These are phyloP conservation scores for Rhodotorula taiwanensis DNA, from an alignment of 768 basidiomycete genomes.

Conservation along the genomic window DNA sequence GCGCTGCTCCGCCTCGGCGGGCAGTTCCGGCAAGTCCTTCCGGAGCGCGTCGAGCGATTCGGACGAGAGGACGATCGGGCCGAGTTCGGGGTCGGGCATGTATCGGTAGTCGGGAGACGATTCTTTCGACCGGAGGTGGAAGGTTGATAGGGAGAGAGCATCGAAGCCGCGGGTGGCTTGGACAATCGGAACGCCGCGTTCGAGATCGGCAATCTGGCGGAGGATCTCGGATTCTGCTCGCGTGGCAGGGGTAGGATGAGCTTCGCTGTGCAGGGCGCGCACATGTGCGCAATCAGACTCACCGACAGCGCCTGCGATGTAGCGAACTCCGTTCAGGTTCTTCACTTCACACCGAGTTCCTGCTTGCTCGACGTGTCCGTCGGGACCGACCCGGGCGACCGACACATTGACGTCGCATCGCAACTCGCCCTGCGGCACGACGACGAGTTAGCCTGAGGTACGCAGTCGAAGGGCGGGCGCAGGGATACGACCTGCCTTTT, in stretches of 20 bases:
- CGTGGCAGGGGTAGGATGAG: background rate
- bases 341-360: conserved; percentile 92
- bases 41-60: conserved; percentile 51
- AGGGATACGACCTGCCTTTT: conserved; percentile 55
- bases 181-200: conserved; percentile 49
- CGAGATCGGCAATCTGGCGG: conserved; percentile 63
- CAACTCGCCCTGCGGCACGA: conserved; percentile 65
- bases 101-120: conserved; percentile 91
- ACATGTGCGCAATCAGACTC: conserved; percentile 20
- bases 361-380: conserved; percentile 42
- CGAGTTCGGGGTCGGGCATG: conserved; percentile 95
- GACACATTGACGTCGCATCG: conserved; percentile 95
- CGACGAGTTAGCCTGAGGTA: background rate
- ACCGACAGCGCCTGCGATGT: conserved; percentile 81
- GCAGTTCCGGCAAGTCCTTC: conserved; percentile 65
- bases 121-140: conserved; percentile 76
- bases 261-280: background rate
- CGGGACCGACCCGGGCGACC: conserved; percentile 51
- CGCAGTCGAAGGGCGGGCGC: background rate
- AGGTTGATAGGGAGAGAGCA: conserved; percentile 72
- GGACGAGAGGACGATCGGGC: conserved; percentile 53
- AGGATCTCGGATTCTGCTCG: conserved; percentile 66
- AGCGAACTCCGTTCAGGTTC: conserved; percentile 85
- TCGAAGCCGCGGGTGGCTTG: conserved; percentile 92
- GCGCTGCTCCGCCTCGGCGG: conserved; percentile 56